Conservation (phyloP, 2,329 filamentous ascomycete genomes). For the Cordyceps cateniannulata region DNA sequence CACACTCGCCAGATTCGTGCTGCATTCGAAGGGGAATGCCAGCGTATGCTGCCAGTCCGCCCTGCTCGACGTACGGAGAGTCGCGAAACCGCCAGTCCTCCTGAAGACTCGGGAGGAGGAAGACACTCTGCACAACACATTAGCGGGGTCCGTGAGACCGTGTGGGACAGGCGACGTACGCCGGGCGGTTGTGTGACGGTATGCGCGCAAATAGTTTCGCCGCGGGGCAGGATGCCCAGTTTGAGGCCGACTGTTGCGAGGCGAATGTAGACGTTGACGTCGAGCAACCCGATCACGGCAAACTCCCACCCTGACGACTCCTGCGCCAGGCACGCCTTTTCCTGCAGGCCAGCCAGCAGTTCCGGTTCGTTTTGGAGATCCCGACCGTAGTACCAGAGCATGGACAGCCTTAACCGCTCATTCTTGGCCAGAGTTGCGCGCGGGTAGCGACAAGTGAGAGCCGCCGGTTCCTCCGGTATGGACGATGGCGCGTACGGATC, state of each 20-base stretch:
- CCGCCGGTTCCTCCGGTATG: not conserved
- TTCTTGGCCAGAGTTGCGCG: constrained; percentile 21
- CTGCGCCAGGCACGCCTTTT: constrained; percentile 34
- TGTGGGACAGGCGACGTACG: constrained; percentile 16
- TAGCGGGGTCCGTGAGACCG: not conserved
- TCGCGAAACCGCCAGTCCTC: constrained; percentile 37
- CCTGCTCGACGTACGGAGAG: constrained; percentile 33
- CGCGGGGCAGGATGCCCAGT: constrained; percentile 34
- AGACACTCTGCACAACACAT: constrained; percentile 25
- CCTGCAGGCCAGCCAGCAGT: constrained; percentile 33
- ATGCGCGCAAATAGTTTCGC: constrained; percentile 39
- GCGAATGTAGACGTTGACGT: constrained; percentile 35
- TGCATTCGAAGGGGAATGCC: constrained; percentile 33
- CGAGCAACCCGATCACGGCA: constrained; percentile 37
- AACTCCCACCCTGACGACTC: constrained; percentile 39
- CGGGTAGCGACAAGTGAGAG: constrained; percentile 16
- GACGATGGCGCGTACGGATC: not conserved
- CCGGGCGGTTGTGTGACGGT: constrained; percentile 31
- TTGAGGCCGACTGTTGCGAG: constrained; percentile 35
- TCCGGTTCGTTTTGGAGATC: constrained; percentile 32
- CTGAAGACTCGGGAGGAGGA: constrained; percentile 34
- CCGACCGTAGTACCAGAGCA: constrained; percentile 39
- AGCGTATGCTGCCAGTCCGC: constrained; percentile 34
- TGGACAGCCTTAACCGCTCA: constrained; percentile 25
- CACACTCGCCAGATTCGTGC: constrained; percentile 31